These are phyloP conservation scores for Aspergillus nanangensis DNA, from an alignment of 495 filamentous ascomycete genomes.

Conservation along the genomic window DNA sequence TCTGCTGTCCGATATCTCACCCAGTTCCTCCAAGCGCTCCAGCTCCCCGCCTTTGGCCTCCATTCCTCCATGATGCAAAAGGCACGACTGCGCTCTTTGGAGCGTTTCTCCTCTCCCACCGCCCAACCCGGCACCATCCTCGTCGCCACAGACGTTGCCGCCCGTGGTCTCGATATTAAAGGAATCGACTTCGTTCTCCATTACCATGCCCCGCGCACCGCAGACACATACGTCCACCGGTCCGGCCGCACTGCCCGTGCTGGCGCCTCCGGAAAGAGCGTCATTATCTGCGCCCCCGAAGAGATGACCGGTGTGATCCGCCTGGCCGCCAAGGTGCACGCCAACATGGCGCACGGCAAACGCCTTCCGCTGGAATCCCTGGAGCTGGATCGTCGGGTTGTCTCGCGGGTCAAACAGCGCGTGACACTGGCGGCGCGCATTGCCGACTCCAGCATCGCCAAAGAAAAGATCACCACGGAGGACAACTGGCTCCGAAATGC, in stretches of 20 bases:
- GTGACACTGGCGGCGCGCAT: slow-evolving; percentile 75
- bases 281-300: slow-evolving; percentile 86
- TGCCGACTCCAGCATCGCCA: slow-evolving; percentile 75
- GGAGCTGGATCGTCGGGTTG: slow-evolving; percentile 76
- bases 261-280: slow-evolving; percentile 66
- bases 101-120: slow-evolving; percentile 72
- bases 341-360: slow-evolving; percentile 47
- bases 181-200: slow-evolving; percentile 83
- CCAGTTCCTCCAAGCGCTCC: slow-evolving; percentile 78
- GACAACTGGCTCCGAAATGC: slow-evolving; percentile 80
- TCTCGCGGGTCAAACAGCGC: slow-evolving; percentile 68
- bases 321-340: slow-evolving; percentile 83
- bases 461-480: slow-evolving; percentile 77
- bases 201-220: slow-evolving; percentile 89
- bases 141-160: slow-evolving; percentile 92
- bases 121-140: slow-evolving; percentile 64
- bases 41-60: slow-evolving; percentile 69
- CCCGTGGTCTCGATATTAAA: slow-evolving; percentile 93
- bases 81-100: slow-evolving; percentile 86
- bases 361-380: slow-evolving; percentile 67
- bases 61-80: slow-evolving; percentile 97
- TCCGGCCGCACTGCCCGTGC: slow-evolving; percentile 94
- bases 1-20: slow-evolving; percentile 83
- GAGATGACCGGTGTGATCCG: slow-evolving; percentile 81
- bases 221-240: slow-evolving; percentile 91